Base-by-base conservation (phyloP, 371 early-diverging fungal species). In the Apophysomyces elegans region DNA sequence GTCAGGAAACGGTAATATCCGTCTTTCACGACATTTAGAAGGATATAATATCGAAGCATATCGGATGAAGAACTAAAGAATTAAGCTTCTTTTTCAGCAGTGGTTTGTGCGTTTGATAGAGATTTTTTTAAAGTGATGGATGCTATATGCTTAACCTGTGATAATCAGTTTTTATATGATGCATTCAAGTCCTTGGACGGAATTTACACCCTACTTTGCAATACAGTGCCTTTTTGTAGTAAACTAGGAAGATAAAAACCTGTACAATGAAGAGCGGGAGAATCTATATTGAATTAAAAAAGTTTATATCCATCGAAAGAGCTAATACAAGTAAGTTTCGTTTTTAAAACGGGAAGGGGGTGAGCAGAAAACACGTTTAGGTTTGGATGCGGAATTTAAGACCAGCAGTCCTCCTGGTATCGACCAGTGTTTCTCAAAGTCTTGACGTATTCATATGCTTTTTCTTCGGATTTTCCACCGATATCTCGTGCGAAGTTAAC, bases 361-460 rank as follows among this genome's bases (percentile, higher is more conserved):
- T 21, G 18, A 50, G 16, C 16, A 21, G 54, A 50, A 8, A 50
- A 50, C 54, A 11, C 21, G n/a, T 47, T 47, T 7, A 21, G 11
- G 5, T 9, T 21, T 18, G 21, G 32, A 7, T 5, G 54, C 4
- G n/a, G 21, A 13, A 62, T 65, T 71, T 89, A 92, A 65, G 88
- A 82, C 99, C 99, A 97, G 21, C 96, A 95, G 84, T 97, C 99
- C 77, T 97, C 97, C 72, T 92, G 93, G 73, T 96, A 98, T 59
- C 95, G 90, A 37, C 93, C 91, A 38, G 86, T 83, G 41, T 75
- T 85, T 67, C 92, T 88, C 70, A 98, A 76, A 44, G 91, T 86
- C 74, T 96, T 95, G 44, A 97, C 81, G 84, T 89, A 95, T 39
- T 83, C 83, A 46, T 78, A 80, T 0, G 95, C 96, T 59, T 83